These are phyloP conservation scores for Zhuliangozyma blackwelliae DNA, from an alignment of 1,139 yeast species.

Conservation along the genomic window DNA sequence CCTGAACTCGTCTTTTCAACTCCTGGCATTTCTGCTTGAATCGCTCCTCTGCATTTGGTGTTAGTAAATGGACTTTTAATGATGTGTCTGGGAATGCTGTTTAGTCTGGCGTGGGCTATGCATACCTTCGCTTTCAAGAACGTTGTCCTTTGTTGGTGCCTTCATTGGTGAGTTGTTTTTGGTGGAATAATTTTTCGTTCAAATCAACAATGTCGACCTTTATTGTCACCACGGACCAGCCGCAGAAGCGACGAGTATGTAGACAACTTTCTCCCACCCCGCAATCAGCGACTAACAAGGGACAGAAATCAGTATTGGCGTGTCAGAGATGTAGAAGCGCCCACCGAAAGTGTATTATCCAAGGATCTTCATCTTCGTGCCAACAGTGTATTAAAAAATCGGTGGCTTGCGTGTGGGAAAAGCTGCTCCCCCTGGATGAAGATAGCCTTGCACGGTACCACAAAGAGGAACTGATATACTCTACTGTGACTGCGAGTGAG, in stretches of 20 bases:
- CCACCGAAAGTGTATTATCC: constrained; percentile 4
- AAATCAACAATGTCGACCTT: too few relatives aligned
- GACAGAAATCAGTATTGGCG: constrained; percentile 5
- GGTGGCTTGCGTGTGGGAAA: constrained; percentile 1
- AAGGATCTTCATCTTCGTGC: constrained; percentile 1
- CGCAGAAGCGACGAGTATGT: too few relatives aligned
- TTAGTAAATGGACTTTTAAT: too few relatives aligned
- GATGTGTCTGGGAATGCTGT: too few relatives aligned
- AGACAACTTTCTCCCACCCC: too few relatives aligned
- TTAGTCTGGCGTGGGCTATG: too few relatives aligned
- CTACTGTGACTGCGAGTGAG: constrained; percentile 1
- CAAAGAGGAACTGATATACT: constrained; percentile 4
- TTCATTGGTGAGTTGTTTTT: constrained; percentile 8
- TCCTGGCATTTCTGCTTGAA: constrained; percentile 65
- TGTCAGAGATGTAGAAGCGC: constrained; percentile 4
- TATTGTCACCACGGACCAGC: too few relatives aligned
- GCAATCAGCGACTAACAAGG: too few relatives aligned
- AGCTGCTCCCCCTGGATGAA: background rate
- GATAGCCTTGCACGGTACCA: constrained; percentile 1
- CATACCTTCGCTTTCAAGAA: constrained; percentile 26
- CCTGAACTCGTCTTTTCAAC: constrained; percentile 65
- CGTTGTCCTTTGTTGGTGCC: constrained; percentile 22
- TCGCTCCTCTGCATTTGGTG: constrained; percentile 26
- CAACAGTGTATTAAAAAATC: background rate
- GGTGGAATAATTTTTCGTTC: background rate